phyloP scores from a whole-genome alignment of 345 rosid species.

The Cardamine occulta region DNA sequence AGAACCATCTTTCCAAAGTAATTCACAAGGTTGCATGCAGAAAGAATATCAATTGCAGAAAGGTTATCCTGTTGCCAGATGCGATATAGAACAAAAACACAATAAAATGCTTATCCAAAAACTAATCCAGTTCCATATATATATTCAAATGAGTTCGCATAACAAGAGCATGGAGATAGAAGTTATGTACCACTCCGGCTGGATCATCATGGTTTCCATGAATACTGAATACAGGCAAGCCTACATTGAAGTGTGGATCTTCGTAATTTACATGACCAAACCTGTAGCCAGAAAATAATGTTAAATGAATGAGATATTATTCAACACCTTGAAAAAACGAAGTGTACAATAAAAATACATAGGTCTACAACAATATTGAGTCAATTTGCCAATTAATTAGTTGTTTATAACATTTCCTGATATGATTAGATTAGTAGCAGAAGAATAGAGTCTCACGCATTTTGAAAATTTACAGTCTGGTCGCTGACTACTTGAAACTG shows the following conservation, averaged over 20 bases:
- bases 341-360: slow-evolving; percentile 5
- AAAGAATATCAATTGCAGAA: slow-evolving; percentile 93
- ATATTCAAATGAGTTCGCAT: slow-evolving; percentile 15
- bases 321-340: slow-evolving; percentile 21
- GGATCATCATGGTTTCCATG: slow-evolving; percentile 99
- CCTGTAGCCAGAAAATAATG: slow-evolving; percentile 50
- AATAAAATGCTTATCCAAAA: neutral
- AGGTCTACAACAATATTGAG: slow-evolving; percentile 7
- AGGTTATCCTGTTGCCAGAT: slow-evolving; percentile 86
- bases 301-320: slow-evolving; percentile 29
- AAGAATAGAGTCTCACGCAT: slow-evolving; percentile 55
- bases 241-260: slow-evolving; percentile 98
- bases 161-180: slow-evolving; percentile 29
- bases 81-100: slow-evolving; percentile 31
- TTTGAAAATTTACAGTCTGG: slow-evolving; percentile 88
- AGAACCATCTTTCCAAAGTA: slow-evolving; percentile 99
- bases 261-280: slow-evolving; percentile 99
- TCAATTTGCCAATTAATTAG: slow-evolving; percentile 5
- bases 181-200: slow-evolving; percentile 89
- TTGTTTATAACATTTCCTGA: slow-evolving; percentile 7
- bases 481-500: slow-evolving; percentile 99
- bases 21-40: slow-evolving; percentile 95
- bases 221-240: slow-evolving; percentile 93
- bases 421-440: slow-evolving; percentile 17
- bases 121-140: neutral